Conservation (phyloP, 225 moss, liverwort and hornwort genomes). For the Bryoerythrophyllum caledonicum region DNA sequence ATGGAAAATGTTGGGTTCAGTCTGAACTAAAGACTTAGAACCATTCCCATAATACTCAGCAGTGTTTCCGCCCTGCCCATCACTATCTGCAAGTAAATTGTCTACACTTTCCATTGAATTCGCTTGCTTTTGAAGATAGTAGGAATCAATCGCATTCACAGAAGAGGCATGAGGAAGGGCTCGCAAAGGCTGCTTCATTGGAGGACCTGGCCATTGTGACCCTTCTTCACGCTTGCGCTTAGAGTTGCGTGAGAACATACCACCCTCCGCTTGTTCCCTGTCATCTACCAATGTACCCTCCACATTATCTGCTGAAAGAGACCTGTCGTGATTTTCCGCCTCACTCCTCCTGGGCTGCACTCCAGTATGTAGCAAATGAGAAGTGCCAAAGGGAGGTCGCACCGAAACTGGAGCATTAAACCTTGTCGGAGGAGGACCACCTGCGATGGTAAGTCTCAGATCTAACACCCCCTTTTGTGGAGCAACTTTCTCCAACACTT, state of each 20-base stretch:
- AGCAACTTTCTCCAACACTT: slow-evolving; percentile 28
- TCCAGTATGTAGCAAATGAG: slow-evolving; percentile 51
- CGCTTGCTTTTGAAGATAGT: slow-evolving; percentile 72
- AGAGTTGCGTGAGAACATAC: slow-evolving; percentile 28
- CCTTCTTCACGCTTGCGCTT: slow-evolving; percentile 56
- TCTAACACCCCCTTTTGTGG: slow-evolving; percentile 69
- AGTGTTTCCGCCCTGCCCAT: slow-evolving; percentile 63
- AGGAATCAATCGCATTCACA: slow-evolving; percentile 84
- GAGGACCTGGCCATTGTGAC: slow-evolving; percentile 31
- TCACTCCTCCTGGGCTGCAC: slow-evolving; percentile 57
- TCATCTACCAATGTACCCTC: slow-evolving; percentile 55
- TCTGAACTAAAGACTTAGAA: slow-evolving; percentile 53
- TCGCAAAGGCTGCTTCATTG: slow-evolving; percentile 50
- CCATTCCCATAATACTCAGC: slow-evolving; percentile 66
- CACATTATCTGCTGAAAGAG: slow-evolving; percentile 54
- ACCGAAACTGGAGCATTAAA: slow-evolving; percentile 61
- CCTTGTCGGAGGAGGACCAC: slow-evolving; percentile 96
- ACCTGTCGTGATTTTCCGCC: slow-evolving; percentile 46
- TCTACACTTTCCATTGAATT: slow-evolving; percentile 97
- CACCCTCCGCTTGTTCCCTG: slow-evolving; percentile 43
- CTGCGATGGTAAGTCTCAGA: slow-evolving; percentile 94
- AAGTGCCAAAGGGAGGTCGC: slow-evolving; percentile 67
- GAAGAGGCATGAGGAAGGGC: slow-evolving; percentile 84
- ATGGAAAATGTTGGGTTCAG: slow-evolving; percentile 42
- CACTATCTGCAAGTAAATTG: slow-evolving; percentile 68